A percentile compares a stretch with the other conserved stretches of the same genome.
Conservation (phyloP, 2,329 filamentous ascomycete genomes). For the Colletotrichum liriopes region DNA sequence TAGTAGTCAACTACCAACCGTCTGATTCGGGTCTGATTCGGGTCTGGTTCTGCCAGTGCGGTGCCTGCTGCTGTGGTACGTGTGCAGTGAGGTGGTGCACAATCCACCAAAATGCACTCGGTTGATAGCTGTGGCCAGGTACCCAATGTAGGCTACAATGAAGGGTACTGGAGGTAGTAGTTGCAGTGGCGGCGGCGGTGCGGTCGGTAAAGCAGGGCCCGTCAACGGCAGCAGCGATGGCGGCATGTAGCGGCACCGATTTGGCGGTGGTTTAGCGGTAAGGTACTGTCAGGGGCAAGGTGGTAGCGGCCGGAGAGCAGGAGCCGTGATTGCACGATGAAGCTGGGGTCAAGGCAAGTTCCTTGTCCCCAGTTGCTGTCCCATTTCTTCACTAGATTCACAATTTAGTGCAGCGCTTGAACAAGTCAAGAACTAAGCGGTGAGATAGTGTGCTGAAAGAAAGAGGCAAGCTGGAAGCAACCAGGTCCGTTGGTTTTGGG, state of each 20-base stretch:
- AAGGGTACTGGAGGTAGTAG: background rate
- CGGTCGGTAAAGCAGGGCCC: background rate
- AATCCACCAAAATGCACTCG: background rate
- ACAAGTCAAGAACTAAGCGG: background rate
- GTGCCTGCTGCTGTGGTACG: slow-evolving; percentile 1
- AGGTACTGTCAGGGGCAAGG: background rate
- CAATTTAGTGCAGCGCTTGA: background rate
- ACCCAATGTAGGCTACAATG: background rate
- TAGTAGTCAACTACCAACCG: slow-evolving; percentile 9
- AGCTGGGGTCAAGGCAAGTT: slow-evolving; percentile 1
- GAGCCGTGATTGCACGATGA: background rate
- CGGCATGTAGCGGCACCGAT: background rate
- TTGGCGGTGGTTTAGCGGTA: background rate
- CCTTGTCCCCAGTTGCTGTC: background rate
- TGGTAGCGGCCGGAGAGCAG: background rate
- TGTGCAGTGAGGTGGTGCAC: slow-evolving; percentile 1
- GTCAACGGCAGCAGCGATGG: background rate
- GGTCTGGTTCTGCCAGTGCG: slow-evolving; percentile 15
- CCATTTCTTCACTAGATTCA: background rate
- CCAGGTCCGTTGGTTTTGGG: background rate
- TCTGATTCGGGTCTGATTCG: slow-evolving; percentile 10
- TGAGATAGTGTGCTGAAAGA: background rate
- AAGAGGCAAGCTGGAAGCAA: no score
- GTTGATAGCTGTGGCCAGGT: background rate
- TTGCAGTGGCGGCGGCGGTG: background rate